Base-by-base conservation (phyloP, 495 filamentous ascomycete genomes). In the Podospora sp. region DNA sequence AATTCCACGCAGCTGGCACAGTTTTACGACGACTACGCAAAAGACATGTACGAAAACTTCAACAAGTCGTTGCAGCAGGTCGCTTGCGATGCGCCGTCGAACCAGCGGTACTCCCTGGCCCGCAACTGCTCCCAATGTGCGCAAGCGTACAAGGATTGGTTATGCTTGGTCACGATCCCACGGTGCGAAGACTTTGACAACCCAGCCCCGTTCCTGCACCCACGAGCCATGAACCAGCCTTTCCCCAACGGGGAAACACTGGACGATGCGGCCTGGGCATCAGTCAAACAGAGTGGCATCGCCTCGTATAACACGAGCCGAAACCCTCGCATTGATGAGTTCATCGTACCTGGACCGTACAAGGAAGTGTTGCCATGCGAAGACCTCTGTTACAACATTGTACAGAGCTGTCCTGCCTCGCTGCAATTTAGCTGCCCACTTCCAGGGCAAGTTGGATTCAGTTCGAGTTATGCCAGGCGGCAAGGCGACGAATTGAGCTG, bases 101-200 rank as follows among this genome's bases (percentile, higher is more conserved):
- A 73, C 11, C 79, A 83, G 60, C 86, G 88, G 69, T 99, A 94
- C 80, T 97, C 93, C 1, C 87, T 97, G 35, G 90, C 87, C 0
- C 84, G 87, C 25, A 84, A 76, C 72, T 99, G 95, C 81, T 71
- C 71, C 25, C 85, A 93, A 79, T 99, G 95, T 78, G 87, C 82
- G 8, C 66, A 69, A 1, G 91, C 92, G 6, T 99, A 99, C 81
- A 96, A 92, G 75, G 78, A 88, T 69, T 99, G 95, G 95, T 88
- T 99, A 50, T 99, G 95, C 81, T 87, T 91, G 57, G 94, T 98
- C 36, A 89, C 86, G 16, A 95, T 99, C 69, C 95, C 95, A 0
- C 90, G 91, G 50, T 99, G 95, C 83, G 87, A 88, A 69, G 94
- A 96, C 78, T 94, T 90, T 70, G 88, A 85, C 59, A 86, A 82